Evolutionary conservation across 345 rosid genomes (phyloP).

Genomic region (Brassica incana): DNA sequence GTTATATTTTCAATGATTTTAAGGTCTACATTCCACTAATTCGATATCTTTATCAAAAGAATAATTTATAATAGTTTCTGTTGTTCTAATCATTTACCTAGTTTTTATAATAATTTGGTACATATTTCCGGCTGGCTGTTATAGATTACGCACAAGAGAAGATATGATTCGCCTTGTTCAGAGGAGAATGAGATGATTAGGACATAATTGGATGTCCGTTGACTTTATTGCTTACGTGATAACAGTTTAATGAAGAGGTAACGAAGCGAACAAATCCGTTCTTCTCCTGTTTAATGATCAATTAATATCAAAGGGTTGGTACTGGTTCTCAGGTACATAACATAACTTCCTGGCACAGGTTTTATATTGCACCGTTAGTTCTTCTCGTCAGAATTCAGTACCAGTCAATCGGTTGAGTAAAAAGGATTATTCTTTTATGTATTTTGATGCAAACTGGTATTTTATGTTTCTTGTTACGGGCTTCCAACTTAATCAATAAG

Average conservation of each 20-base stretch:
- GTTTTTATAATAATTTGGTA: slow-evolving; percentile 16
- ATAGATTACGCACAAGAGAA: slow-evolving; percentile 20
- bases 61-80: background rate
- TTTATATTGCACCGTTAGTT: background rate
- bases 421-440: background rate
- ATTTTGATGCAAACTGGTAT: background rate
- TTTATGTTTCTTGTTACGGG: no score
- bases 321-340: slow-evolving; percentile 6
- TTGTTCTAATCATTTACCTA: slow-evolving; percentile 16
- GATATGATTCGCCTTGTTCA: slow-evolving; percentile 37
- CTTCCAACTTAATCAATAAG: background rate
- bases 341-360: background rate
- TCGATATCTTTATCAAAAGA: background rate
- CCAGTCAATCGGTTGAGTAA: background rate
- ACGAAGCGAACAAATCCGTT: background rate
- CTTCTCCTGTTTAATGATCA: background rate
- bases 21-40: slow-evolving; percentile 13
- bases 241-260: slow-evolving; percentile 1
- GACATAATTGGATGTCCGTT: slow-evolving; percentile 33
- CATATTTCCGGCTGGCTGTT: slow-evolving; percentile 20
- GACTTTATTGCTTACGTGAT: slow-evolving; percentile 25
- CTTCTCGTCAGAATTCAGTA: background rate
- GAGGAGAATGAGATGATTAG: slow-evolving; percentile 36
- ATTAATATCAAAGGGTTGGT: background rate
- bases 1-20: background rate